These are phyloP conservation scores for Sporisorium scitamineum DNA, from an alignment of 1,284 basidiomycete species.

Conservation along the genomic window DNA sequence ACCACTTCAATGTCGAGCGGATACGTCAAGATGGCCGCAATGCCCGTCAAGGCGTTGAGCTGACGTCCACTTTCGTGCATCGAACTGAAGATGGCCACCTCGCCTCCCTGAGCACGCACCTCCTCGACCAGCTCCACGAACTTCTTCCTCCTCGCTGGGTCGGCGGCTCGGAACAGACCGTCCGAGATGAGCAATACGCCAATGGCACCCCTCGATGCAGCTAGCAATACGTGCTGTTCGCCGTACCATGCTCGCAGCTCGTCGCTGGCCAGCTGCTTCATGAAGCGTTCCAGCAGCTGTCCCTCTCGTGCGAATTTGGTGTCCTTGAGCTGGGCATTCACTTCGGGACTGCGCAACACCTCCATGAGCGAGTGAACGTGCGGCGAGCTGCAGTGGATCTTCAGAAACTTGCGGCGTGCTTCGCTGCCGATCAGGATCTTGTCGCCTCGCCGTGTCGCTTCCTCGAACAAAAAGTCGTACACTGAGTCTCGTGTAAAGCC, in stretches of 20 bases:
- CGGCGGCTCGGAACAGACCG: constrained; percentile 80
- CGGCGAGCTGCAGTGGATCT: constrained; percentile 89
- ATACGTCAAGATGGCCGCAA: constrained; percentile 95
- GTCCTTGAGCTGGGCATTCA: constrained; percentile 82
- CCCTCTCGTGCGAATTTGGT: constrained; percentile 98
- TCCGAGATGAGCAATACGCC: constrained; percentile 96
- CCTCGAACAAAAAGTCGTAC: constrained; percentile 76
- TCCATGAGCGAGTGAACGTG: constrained; percentile 97
- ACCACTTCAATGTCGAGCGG: constrained; percentile 88
- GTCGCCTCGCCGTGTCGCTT: constrained; percentile 77
- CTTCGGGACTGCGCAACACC: constrained; percentile 85
- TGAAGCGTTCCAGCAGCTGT: constrained; percentile 66
- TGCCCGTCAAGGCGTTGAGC: constrained; percentile 91
- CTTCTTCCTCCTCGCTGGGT: constrained; percentile 71
- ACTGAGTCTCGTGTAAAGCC: constrained; percentile 94
- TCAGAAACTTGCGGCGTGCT: constrained; percentile 85
- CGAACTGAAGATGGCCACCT: constrained; percentile 95
- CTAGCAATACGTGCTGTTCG: constrained; percentile 89
- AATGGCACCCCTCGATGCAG: constrained; percentile 91
- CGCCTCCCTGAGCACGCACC: constrained; percentile 87
- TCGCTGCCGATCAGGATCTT: constrained; percentile 78
- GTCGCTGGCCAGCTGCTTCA: constrained; percentile 91
- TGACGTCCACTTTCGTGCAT: constrained; percentile 95
- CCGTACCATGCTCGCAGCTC: constrained; percentile 99
- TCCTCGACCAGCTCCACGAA: constrained; percentile 91